phyloP scores from a whole-genome alignment of 2,329 filamentous ascomycete genomes.

The Trichoderma sp. region DNA sequence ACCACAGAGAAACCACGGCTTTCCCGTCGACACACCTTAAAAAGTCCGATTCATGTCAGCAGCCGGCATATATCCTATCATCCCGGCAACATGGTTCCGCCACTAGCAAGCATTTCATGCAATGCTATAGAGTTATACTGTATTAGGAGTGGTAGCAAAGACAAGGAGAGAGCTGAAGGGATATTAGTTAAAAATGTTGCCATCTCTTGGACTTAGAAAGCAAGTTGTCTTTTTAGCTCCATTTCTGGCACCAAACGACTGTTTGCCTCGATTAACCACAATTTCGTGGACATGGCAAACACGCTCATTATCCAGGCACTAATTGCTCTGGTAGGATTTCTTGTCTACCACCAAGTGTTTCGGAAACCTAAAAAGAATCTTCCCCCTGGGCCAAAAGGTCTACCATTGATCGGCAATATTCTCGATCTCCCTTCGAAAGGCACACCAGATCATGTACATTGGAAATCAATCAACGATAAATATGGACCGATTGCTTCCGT shows the following conservation, averaged over 20 bases:
- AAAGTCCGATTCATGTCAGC: not conserved
- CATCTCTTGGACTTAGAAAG: not conserved
- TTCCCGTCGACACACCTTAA: not conserved
- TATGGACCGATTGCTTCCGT: conserved; percentile 31
- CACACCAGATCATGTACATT: conserved; percentile 32
- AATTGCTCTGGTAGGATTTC: not conserved
- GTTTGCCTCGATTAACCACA: not conserved
- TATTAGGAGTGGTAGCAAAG: not conserved
- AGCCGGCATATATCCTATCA: not conserved
- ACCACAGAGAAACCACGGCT: not conserved
- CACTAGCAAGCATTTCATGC: not conserved
- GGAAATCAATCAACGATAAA: conserved; percentile 33
- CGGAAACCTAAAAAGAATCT: conserved; percentile 12
- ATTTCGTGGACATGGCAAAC: not conserved
- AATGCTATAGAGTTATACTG: not conserved
- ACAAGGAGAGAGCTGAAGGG: not conserved
- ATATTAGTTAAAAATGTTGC: not conserved
- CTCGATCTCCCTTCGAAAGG: conserved; percentile 40
- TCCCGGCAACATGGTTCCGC: not conserved
- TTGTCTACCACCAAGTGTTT: not conserved
- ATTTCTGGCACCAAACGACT: not conserved
- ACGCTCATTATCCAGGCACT: not conserved
- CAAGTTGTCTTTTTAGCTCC: not conserved
- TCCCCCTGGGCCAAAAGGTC: conserved; percentile 31
- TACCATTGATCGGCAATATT: conserved; percentile 46